Evolutionary conservation across 2,329 filamentous ascomycete genomes (phyloP), one percentile per base, ranked within the genome.

Genomic region (Colletotrichum sp.): DNA sequence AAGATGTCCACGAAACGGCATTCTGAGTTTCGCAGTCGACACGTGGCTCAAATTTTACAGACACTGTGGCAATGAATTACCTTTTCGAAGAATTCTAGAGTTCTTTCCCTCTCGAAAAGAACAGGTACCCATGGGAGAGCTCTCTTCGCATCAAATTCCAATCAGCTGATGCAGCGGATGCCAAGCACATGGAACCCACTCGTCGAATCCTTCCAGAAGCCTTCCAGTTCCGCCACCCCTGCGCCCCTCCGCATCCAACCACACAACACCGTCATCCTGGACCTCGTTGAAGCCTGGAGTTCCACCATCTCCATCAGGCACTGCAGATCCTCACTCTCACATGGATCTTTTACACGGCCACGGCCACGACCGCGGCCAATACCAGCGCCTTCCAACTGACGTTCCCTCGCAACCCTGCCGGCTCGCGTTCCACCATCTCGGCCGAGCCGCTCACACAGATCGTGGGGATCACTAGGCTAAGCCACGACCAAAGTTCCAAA

Each of bases 201-300:
- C 43, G 3, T 38, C 32, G 58, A 75, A 68, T 73, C 69, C 69
- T 75, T 75, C 73, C 56, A 69, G 73, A 73, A 75, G 56, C 63
- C 56, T 75, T 75, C 63, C 73, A 43, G 18, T 73, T 69, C 48
- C 69, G 73, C 73, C 73, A 75, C 72, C 61, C 67, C 72, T 74
- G 67, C 36, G 21, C 67, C 67, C 30, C 28, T 28, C 34, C 14
- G 18, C 48, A 61, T 61, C 28, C 36, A 48, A 52, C 48, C 16
- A 59, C n/a, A 59, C 55, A 14, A 34, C 24, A 64, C 59, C 59
- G 59, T 65, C 66, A 59, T 48, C 56, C 36, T 56, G 32, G 5
- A 9, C 18, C n/a, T 34, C 43, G 32, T 32, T 58, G 32, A 63
- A 63, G 30, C 34, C 30, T 43, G 52, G n/a, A 38, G 34, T 30